Conservation (phyloP, 2,329 filamentous ascomycete genomes). For the Clonostachys byssicola region DNA sequence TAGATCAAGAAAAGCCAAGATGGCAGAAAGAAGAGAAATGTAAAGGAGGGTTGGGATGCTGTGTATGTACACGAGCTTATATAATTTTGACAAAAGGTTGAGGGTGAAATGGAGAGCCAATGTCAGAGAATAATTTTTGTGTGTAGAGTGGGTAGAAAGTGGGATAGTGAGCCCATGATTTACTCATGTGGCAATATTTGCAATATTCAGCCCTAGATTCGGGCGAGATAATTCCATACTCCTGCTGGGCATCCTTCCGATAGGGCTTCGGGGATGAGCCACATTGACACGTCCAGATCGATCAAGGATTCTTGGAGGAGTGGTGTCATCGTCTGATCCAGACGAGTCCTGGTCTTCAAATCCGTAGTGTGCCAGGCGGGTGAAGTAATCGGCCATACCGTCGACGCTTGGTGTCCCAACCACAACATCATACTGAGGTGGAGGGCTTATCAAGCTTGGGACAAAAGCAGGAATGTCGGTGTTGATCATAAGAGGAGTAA, state of each 20-base stretch:
- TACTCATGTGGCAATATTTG: background rate
- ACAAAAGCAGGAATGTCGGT: background rate
- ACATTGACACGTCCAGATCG: constrained; percentile 53
- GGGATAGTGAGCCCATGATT: background rate
- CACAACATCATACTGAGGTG: constrained; percentile 78
- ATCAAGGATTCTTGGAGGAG: constrained; percentile 39
- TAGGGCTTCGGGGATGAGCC: constrained; percentile 50
- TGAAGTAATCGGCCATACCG: constrained; percentile 81
- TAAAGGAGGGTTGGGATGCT: no score
- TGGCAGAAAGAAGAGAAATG: no score
- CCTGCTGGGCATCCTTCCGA: constrained; percentile 47
- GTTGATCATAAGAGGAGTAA: constrained; percentile 10
- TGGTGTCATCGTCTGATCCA: constrained; percentile 38
- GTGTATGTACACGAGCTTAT: no score
- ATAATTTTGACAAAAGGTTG: no score
- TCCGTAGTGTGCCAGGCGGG: constrained; percentile 71
- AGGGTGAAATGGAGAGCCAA: no score
- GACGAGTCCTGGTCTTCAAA: constrained; percentile 34
- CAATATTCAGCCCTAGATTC: constrained; percentile 4
- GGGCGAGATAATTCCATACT: constrained; percentile 49
- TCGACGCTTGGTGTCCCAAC: constrained; percentile 66
- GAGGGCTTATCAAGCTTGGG: constrained; percentile 62
- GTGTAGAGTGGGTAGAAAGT: no score
- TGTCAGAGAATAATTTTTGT: no score
- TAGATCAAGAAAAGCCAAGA: no score